Evolutionary conservation across 331 rosid species (phyloP).

Genomic region (Malus hybrid): DNA sequence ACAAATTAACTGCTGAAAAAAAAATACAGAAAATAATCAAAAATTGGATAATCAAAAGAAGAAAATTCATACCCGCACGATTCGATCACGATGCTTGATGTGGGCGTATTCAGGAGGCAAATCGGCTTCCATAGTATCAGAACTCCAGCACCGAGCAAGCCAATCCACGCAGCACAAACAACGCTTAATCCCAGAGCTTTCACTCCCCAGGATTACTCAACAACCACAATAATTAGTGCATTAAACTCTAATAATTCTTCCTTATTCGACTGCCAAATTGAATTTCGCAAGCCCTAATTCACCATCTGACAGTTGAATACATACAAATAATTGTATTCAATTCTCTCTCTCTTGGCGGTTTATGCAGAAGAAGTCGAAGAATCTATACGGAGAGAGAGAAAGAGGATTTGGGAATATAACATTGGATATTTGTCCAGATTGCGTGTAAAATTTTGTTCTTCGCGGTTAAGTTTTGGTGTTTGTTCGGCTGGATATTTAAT

Average conservation of each 20-base stretch:
- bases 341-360: not conserved
- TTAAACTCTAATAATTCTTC: not conserved
- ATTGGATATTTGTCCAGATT: not conserved
- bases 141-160: conserved; percentile 43
- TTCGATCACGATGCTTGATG: conserved; percentile 58
- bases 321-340: not conserved
- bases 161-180: conserved; percentile 50
- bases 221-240: not conserved
- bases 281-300: not conserved
- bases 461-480: not conserved
- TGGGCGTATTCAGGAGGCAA: conserved; percentile 32
- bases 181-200: conserved; percentile 33
- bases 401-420: not conserved
- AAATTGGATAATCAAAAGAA: not conserved
- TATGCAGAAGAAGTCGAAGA: not conserved
- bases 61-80: conserved; percentile 43
- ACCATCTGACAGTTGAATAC: not conserved
- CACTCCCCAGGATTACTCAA: conserved; percentile 59
- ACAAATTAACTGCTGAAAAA: not conserved
- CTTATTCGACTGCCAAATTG: not conserved
- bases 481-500: not conserved
- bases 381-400: not conserved
- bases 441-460: not conserved
- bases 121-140: conserved; percentile 64
- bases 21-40: not conserved